phyloP scores from a whole-genome alignment of 2,329 filamentous ascomycete genomes.

The Neocucurbitaria cava region DNA sequence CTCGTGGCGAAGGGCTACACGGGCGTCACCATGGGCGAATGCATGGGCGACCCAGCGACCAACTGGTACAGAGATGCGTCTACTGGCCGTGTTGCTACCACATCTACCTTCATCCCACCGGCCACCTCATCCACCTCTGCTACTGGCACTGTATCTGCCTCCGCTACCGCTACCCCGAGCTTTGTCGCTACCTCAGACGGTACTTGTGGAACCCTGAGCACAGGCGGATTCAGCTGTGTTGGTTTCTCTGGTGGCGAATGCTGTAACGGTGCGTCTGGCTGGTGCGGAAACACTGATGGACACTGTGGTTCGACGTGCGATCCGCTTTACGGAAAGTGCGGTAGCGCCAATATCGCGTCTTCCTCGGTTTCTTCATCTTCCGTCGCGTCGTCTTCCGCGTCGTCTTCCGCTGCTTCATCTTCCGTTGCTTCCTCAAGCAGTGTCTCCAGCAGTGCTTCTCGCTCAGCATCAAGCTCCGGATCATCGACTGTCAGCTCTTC shows the following conservation, averaged over 20 bases:
- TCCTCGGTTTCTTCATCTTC: not conserved
- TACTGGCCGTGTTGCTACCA: conserved; percentile 12
- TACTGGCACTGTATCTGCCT: conserved; percentile 9
- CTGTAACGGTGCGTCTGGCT: conserved; percentile 19
- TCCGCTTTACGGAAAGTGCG: conserved; percentile 12
- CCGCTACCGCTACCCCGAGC: conserved; percentile 11
- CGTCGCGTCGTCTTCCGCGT: not conserved
- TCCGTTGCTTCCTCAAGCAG: not conserved
- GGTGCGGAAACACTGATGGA: conserved; percentile 14
- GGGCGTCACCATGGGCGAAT: conserved; percentile 56
- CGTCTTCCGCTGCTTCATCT: not conserved
- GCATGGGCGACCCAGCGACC: conserved; percentile 50
- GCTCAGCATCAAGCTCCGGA: not conserved
- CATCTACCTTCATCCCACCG: conserved; percentile 11
- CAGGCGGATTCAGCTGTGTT: conserved; percentile 27
- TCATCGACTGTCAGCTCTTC: not conserved
- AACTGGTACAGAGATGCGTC: conserved; percentile 56
- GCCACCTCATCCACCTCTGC: conserved; percentile 25
- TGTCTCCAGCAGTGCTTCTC: not conserved
- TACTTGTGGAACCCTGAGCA: conserved; percentile 28
- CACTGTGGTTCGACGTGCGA: conserved; percentile 11
- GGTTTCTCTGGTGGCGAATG: conserved; percentile 50
- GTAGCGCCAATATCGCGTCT: not conserved
- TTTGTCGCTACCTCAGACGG: conserved; percentile 14
- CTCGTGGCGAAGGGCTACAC: conserved; percentile 48